Conservation (phyloP, 768 basidiomycete species). For the Xerocomus spinulosus region DNA sequence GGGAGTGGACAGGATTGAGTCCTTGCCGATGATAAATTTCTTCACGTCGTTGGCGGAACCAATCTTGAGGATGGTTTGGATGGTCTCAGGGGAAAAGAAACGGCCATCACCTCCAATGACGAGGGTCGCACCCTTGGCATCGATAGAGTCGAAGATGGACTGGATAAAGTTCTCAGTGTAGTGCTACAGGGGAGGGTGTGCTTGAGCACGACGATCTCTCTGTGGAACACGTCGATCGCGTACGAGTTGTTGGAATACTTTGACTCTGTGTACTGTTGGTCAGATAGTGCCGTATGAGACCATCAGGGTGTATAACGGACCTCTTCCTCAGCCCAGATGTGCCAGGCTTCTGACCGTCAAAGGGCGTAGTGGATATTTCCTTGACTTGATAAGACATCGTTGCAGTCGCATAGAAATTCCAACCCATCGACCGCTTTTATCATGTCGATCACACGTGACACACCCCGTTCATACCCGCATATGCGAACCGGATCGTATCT, state of each 20-base stretch:
- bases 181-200: conserved; percentile 49
- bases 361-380: conserved; percentile 78
- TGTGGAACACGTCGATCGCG: conserved; percentile 22
- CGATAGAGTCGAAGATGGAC: conserved; percentile 88
- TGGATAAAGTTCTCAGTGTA: conserved; percentile 99
- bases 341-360: conserved; percentile 93
- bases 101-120: conserved; percentile 98
- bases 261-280: conserved; percentile 58
- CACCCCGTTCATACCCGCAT: conserved; percentile 1
- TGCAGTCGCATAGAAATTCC: neutral
- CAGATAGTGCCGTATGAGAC: conserved; percentile 19
- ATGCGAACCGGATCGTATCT: conserved; percentile 11
- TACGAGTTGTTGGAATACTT: conserved; percentile 96
- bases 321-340: conserved; percentile 97
- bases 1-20: conserved; percentile 92
- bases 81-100: conserved; percentile 79
- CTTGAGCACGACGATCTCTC: conserved; percentile 16
- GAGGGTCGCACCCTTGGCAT: conserved; percentile 71
- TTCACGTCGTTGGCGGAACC: conserved; percentile 90
- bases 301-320: conserved; percentile 34
- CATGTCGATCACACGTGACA: conserved; percentile 21
- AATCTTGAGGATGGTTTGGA: conserved; percentile 91
- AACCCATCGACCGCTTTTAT: conserved; percentile 16
- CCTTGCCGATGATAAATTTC: conserved; percentile 89
- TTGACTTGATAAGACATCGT: conserved; percentile 48